Evolutionary conservation across 352 stramenopile species (phyloP).

Genomic region (Phytophthora nicotianae): DNA sequence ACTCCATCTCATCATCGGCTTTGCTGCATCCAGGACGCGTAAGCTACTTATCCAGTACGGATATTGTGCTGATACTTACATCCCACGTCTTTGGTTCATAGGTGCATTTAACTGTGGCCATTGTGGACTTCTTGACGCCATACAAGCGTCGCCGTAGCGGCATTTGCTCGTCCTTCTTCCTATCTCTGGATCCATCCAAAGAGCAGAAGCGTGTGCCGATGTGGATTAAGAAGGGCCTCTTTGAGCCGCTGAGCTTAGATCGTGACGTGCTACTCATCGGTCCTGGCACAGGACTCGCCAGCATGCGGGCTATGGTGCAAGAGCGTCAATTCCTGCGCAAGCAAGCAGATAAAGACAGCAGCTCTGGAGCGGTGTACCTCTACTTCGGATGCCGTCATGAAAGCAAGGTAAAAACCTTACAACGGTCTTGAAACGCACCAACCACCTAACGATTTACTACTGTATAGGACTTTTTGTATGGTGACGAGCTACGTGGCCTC

Average conservation of each 20-base stretch:
- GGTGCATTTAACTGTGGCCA: constrained; percentile 84
- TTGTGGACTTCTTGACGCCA: constrained; percentile 91
- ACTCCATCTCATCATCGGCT: constrained; percentile 92
- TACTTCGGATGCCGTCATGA: constrained; percentile 92
- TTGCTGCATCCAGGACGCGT: constrained; percentile 55
- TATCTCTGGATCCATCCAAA: constrained; percentile 53
- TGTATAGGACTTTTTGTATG: constrained; percentile 88
- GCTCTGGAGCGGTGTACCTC: constrained; percentile 50
- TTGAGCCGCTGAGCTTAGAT: constrained; percentile 54
- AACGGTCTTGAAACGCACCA: not conserved
- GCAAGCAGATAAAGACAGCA: constrained; percentile 4
- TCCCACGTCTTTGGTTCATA: constrained; percentile 22
- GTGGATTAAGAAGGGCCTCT: constrained; percentile 89
- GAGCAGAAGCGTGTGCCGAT: constrained; percentile 58
- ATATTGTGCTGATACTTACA: constrained; percentile 6
- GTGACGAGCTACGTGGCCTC: constrained; percentile 69
- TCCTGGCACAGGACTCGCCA: constrained; percentile 90
- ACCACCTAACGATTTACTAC: constrained; percentile 5
- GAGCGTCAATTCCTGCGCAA: constrained; percentile 69
- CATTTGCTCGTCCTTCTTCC: constrained; percentile 86
- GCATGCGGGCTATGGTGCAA: constrained; percentile 90
- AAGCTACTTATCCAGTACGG: constrained; percentile 8
- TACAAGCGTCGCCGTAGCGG: constrained; percentile 87
- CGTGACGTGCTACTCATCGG: constrained; percentile 88
- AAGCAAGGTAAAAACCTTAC: constrained; percentile 51